phyloP scores from a whole-genome alignment of 768 basidiomycete genomes.

The Rhodotorula sphaerocarpa region DNA sequence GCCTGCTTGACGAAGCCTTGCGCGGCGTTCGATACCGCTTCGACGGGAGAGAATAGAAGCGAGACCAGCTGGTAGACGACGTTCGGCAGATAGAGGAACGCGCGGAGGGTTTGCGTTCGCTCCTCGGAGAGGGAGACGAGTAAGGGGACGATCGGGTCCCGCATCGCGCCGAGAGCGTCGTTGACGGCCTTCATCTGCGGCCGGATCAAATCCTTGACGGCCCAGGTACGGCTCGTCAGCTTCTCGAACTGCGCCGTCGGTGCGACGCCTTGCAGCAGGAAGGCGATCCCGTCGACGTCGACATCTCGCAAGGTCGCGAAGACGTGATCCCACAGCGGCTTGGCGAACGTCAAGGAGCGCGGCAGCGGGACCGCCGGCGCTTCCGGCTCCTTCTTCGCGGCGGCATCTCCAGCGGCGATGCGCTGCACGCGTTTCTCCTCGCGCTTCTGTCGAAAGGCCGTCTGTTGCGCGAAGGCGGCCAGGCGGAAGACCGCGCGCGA shows the following conservation, averaged over 20 bases:
- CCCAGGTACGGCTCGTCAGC: constrained; percentile 46
- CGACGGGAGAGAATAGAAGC: constrained; percentile 74
- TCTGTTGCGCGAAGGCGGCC: constrained; percentile 9
- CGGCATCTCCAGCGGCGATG: constrained; percentile 2
- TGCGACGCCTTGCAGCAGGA: constrained; percentile 56
- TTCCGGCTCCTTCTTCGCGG: constrained; percentile 7
- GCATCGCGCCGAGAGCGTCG: constrained; percentile 52
- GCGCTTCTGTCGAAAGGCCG: constrained; percentile 4
- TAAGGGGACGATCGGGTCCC: constrained; percentile 60
- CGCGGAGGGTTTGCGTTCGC: constrained; percentile 54
- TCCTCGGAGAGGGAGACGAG: constrained; percentile 63
- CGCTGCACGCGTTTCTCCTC: constrained; percentile 12
- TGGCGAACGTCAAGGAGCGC: constrained; percentile 45
- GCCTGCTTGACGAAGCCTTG: constrained; percentile 74
- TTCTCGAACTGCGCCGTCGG: constrained; percentile 60
- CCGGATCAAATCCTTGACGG: constrained; percentile 35
- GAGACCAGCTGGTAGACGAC: constrained; percentile 57
- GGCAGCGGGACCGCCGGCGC: constrained; percentile 29
- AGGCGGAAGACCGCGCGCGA: constrained; percentile 14
- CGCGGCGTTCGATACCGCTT: constrained; percentile 62
- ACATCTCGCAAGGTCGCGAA: constrained; percentile 56
- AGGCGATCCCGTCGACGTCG: constrained; percentile 56
- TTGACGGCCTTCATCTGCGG: constrained; percentile 55
- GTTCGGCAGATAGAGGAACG: constrained; percentile 53
- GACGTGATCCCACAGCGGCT: constrained; percentile 60